Evolutionary conservation across 2,329 filamentous ascomycete genomes (phyloP).

Genomic region (Apiospora pterosperma): DNA sequence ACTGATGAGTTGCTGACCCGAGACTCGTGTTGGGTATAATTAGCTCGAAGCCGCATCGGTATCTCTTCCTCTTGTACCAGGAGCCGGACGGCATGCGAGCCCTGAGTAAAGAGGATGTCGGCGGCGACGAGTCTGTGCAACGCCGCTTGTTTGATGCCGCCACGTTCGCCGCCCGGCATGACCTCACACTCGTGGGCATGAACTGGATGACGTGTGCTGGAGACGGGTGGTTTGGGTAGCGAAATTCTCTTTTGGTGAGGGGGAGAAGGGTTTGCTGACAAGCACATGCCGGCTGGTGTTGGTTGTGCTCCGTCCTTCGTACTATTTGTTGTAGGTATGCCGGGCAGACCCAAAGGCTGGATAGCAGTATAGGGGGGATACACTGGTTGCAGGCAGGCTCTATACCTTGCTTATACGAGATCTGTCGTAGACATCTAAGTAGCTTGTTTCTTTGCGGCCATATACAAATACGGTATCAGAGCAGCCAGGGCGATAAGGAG

Average conservation of each 20-base stretch:
- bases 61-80: conserved; percentile 42
- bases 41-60: conserved; percentile 46
- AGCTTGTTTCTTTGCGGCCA: too few relatives aligned
- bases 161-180: conserved; percentile 34
- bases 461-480: too few relatives aligned
- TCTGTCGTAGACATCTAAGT: too few relatives aligned
- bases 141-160: conserved; percentile 38
- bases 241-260: neutral
- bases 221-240: conserved; percentile 35
- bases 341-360: too few relatives aligned
- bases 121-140: conserved; percentile 43
- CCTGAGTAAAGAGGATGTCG: conserved; percentile 38
- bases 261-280: neutral
- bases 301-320: too few relatives aligned
- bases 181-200: conserved; percentile 34
- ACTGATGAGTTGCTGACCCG: neutral
- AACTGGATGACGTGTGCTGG: conserved; percentile 46
- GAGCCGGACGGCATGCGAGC: conserved; percentile 31
- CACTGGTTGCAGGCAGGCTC: too few relatives aligned
- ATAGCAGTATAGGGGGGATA: too few relatives aligned
- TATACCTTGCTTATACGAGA: too few relatives aligned
- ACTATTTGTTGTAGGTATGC: too few relatives aligned
- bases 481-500: too few relatives aligned
- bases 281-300: too few relatives aligned
- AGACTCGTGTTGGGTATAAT: neutral